These are phyloP conservation scores for Papiliotrema fonsecae DNA, from an alignment of 1,284 basidiomycete species.

Conservation along the genomic window DNA sequence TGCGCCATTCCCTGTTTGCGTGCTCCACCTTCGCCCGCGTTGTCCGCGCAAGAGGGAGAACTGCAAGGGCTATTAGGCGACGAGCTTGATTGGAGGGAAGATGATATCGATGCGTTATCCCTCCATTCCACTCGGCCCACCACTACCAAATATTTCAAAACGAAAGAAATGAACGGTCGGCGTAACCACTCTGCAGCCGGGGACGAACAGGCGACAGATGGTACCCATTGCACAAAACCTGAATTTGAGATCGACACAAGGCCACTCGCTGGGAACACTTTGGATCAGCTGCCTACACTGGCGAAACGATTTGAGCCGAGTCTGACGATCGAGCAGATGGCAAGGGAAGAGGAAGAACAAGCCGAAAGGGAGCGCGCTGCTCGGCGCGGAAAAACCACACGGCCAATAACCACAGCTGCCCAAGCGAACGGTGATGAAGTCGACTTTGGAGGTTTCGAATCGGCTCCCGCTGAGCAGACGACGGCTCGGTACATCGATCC, in stretches of 20 bases:
- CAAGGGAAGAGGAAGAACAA: slow-evolving; percentile 13
- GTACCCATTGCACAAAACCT: too few species aligned
- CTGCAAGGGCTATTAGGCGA: slow-evolving; percentile 2
- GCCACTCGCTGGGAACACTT: not conserved
- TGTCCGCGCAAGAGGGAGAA: slow-evolving; percentile 8
- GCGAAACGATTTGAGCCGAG: slow-evolving; percentile 9
- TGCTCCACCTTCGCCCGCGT: slow-evolving; percentile 2
- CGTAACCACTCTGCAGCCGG: too few species aligned
- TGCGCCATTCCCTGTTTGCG: not conserved
- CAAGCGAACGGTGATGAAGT: not conserved
- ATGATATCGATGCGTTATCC: too few species aligned
- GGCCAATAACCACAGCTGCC: not conserved
- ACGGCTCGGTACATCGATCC: not conserved
- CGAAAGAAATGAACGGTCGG: too few species aligned
- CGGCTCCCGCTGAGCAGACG: not conserved
- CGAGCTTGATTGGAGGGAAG: too few species aligned
- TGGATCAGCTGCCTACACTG: slow-evolving; percentile 3
- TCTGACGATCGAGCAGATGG: slow-evolving; percentile 10
- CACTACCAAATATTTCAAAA: too few species aligned
- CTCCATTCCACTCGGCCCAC: too few species aligned
- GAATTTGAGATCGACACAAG: slow-evolving; percentile 3
- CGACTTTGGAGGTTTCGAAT: not conserved
- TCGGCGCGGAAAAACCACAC: not conserved
- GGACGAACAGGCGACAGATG: too few species aligned
- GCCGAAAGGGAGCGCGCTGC: slow-evolving; percentile 8